phyloP scores from a whole-genome alignment of 805 yeast genomes.

The Komagataella pseudopastoris region DNA sequence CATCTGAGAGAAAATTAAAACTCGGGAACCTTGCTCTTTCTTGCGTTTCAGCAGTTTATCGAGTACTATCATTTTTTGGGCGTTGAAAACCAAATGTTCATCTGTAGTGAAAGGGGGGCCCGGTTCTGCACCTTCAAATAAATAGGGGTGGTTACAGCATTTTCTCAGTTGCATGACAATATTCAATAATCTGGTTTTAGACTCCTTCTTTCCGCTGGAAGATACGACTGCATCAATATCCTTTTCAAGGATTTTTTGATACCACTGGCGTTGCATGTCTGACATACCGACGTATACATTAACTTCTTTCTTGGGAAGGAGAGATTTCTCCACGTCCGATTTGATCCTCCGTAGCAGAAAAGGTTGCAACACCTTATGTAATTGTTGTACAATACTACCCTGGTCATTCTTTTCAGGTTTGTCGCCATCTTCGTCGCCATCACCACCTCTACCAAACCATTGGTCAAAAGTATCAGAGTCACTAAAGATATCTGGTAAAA shows the following conservation, averaged over 20 bases:
- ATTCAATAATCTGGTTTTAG: constrained; percentile 79
- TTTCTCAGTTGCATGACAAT: constrained; percentile 89
- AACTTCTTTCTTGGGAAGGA: constrained; percentile 62
- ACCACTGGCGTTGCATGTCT: constrained; percentile 68
- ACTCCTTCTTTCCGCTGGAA: constrained; percentile 87
- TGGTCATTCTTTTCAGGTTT: constrained; percentile 29
- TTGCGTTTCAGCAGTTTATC: constrained; percentile 58
- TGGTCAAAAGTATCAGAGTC: constrained; percentile 63
- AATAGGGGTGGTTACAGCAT: constrained; percentile 84
- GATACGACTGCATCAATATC: constrained; percentile 81
- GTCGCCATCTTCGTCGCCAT: constrained; percentile 18
- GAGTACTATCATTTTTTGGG: constrained; percentile 58
- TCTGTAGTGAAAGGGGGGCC: constrained; percentile 84
- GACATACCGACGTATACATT: constrained; percentile 66
- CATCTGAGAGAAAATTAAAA: constrained; percentile 74
- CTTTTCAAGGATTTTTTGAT: constrained; percentile 61
- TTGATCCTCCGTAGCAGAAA: constrained; percentile 66
- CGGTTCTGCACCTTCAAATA: constrained; percentile 90
- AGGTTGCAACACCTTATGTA: constrained; percentile 67
- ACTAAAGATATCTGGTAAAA: constrained; percentile 67
- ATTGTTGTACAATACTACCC: constrained; percentile 41
- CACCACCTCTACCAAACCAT: constrained; percentile 33
- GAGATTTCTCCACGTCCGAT: constrained; percentile 68
- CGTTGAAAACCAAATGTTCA: constrained; percentile 64
- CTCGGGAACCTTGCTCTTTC: constrained; percentile 61